A percentile compares a stretch with the other conserved stretches of the same genome.
Conservation (phyloP, 345 rosid genomes). For the Brassica carinata region DNA sequence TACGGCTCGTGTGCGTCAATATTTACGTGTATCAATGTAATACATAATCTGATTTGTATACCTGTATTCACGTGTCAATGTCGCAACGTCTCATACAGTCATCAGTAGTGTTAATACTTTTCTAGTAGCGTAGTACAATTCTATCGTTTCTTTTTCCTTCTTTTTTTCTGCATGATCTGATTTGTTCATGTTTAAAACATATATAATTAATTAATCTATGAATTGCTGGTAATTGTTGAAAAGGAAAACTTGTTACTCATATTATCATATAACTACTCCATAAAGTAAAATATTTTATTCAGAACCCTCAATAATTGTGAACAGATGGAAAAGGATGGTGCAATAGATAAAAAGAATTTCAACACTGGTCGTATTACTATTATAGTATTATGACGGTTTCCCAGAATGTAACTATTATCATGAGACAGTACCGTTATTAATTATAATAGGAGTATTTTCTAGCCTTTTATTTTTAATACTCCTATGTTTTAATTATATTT, state of each 20-base stretch:
- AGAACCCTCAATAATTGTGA: conserved; percentile 29
- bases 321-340: conserved; percentile 33
- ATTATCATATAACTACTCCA: not conserved
- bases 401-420: conserved; percentile 37
- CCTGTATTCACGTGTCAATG: conserved; percentile 29
- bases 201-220: not conserved
- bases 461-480: not conserved
- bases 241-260: not conserved
- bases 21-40: conserved; percentile 9
- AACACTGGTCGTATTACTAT: conserved; percentile 26
- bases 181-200: conserved; percentile 8
- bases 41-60: not conserved
- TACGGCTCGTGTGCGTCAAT: conserved; percentile 22
- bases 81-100: conserved; percentile 20
- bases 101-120: not conserved
- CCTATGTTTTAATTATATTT: not conserved
- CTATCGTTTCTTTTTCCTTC: not conserved
- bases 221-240: not conserved
- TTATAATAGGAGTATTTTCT: not conserved
- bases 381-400: conserved; percentile 32
- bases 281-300: not conserved
- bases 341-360: conserved; percentile 31
- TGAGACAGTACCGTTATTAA: not conserved
- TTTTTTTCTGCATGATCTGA: not conserved
- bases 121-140: conserved; percentile 13